Evolutionary conservation across 1,139 yeast genomes (phyloP).

Genomic region (Lodderomyces beijingensis): DNA sequence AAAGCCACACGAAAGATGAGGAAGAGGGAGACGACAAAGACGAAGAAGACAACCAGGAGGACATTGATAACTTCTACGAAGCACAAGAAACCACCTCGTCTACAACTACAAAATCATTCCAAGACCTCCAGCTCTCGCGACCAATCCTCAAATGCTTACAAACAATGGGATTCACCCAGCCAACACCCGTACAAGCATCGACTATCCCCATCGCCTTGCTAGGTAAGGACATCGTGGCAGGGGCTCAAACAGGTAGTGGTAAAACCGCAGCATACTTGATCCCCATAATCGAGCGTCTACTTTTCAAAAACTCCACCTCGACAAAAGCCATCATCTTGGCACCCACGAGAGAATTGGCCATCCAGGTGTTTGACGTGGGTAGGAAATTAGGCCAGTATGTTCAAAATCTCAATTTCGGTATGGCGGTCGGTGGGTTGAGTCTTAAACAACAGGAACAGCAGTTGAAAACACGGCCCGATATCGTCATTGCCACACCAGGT

Average conservation of each 20-base stretch:
- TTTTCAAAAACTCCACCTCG: constrained; percentile 84
- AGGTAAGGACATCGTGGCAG: constrained; percentile 97
- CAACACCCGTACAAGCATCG: constrained; percentile 92
- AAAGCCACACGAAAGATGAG: constrained; percentile 12
- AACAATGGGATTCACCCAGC: constrained; percentile 73
- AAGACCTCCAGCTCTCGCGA: constrained; percentile 75
- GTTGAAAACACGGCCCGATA: constrained; percentile 85
- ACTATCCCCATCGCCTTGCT: constrained; percentile 88
- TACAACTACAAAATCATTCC: constrained; percentile 44
- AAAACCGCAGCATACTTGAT: constrained; percentile 97
- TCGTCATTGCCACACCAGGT: constrained; percentile 97
- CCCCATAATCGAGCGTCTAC: constrained; percentile 87
- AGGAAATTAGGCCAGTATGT: constrained; percentile 76
- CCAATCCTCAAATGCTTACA: constrained; percentile 83
- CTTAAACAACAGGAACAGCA: constrained; percentile 94
- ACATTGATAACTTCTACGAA: constrained; percentile 64
- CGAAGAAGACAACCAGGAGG: constrained; percentile 19
- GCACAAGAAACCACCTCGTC: constrained; percentile 41
- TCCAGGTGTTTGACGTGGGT: constrained; percentile 94
- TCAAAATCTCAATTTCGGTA: constrained; percentile 71
- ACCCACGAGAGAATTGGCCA: constrained; percentile 97
- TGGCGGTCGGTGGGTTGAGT: constrained; percentile 97
- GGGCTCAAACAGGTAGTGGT: constrained; percentile 99
- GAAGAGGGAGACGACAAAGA: constrained; percentile 24
- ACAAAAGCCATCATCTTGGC: constrained; percentile 87